A percentile compares a stretch with the other conserved stretches of the same genome.
phyloP scores from a whole-genome alignment of 2,329 filamentous ascomycete genomes.

The Ophiostoma sp. region DNA sequence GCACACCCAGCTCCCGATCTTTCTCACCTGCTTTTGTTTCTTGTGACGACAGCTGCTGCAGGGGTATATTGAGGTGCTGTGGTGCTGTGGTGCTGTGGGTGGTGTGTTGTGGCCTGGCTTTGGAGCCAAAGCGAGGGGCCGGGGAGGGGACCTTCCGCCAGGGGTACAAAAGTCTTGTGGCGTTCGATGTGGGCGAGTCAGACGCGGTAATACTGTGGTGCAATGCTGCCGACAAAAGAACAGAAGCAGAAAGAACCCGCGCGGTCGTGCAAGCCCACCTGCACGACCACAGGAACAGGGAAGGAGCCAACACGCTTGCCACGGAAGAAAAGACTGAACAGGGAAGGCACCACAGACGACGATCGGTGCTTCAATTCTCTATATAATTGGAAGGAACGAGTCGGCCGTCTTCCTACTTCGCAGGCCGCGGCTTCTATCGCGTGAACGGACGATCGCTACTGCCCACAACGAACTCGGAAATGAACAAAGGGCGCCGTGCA shows the following conservation, averaged over 20 bases:
- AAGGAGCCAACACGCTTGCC: background rate
- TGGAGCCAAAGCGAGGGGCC: background rate
- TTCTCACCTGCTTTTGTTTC: background rate
- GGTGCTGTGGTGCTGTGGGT: background rate
- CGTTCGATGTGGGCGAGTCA: constrained; percentile 5
- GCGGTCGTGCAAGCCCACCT: background rate
- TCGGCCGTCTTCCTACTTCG: background rate
- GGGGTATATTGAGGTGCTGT: background rate
- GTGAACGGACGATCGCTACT: background rate
- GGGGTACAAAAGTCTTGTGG: background rate
- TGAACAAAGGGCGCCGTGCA: background rate
- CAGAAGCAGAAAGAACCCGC: background rate
- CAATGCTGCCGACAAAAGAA: too few relatives aligned
- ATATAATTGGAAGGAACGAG: background rate
- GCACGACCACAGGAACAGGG: constrained; percentile 5
- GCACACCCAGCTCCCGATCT: background rate
- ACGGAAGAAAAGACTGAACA: background rate
- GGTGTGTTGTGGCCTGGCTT: background rate
- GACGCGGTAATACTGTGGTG: too few relatives aligned
- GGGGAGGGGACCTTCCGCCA: background rate
- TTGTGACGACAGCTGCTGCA: background rate
- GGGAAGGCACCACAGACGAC: background rate
- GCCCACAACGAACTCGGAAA: background rate
- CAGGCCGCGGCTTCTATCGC: background rate
- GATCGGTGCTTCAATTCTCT: background rate